Conservation (phyloP, 345 rosid genomes). For the Boechera stricta region DNA sequence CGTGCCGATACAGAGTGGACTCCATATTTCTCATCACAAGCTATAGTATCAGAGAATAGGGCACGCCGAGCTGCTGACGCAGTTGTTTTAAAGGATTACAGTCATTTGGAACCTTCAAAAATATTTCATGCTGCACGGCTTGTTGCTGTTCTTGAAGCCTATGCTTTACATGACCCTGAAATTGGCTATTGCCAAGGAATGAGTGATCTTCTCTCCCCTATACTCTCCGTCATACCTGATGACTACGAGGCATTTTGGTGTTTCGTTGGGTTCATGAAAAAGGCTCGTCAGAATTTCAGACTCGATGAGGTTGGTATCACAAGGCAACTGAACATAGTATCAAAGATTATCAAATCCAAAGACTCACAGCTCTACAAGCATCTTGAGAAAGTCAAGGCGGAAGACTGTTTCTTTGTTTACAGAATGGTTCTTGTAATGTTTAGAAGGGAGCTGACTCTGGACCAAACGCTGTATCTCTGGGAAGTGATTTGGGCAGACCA, state of each 20-base stretch:
- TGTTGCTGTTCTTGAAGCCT: slow-evolving; percentile 95
- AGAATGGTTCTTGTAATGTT: slow-evolving; percentile 97
- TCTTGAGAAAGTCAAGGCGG: slow-evolving; percentile 87
- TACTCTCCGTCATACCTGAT: slow-evolving; percentile 71
- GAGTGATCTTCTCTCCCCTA: slow-evolving; percentile 96
- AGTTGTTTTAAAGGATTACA: slow-evolving; percentile 79
- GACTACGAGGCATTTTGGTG: slow-evolving; percentile 99
- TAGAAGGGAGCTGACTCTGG: slow-evolving; percentile 83
- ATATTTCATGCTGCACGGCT: slow-evolving; percentile 93
- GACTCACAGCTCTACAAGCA: slow-evolving; percentile 91
- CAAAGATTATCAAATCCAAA: slow-evolving; percentile 84
- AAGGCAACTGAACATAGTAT: slow-evolving; percentile 80
- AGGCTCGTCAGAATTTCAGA: slow-evolving; percentile 94
- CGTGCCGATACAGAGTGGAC: slow-evolving; percentile 95
- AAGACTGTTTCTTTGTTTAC: slow-evolving; percentile 96
- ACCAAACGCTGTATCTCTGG: slow-evolving; percentile 89
- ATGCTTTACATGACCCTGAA: slow-evolving; percentile 85
- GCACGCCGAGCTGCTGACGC: slow-evolving; percentile 76
- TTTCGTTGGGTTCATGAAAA: slow-evolving; percentile 92
- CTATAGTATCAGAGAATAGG: slow-evolving; percentile 60
- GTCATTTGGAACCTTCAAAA: slow-evolving; percentile 73
- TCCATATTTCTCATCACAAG: slow-evolving; percentile 61
- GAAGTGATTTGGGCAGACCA: slow-evolving; percentile 99
- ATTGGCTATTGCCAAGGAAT: slow-evolving; percentile 99
- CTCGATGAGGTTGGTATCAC: slow-evolving; percentile 92